Evolutionary conservation across 2,329 filamentous ascomycete genomes (phyloP).

Genomic region (Epichloe amarillans): DNA sequence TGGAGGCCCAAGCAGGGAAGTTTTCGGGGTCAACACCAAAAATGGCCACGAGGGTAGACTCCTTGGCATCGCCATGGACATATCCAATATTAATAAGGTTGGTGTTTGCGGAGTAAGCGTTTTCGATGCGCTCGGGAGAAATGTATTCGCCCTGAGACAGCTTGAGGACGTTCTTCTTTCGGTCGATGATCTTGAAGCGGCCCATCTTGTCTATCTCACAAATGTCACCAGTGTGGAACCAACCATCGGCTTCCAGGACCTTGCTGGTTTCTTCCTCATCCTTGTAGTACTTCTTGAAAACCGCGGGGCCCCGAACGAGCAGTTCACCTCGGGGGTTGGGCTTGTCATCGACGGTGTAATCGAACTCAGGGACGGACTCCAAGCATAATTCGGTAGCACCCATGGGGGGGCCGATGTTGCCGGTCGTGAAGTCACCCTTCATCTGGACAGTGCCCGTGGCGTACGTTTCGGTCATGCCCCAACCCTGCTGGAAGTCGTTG

Average conservation of each 20-base stretch:
- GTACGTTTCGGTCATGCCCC: conserved; percentile 89
- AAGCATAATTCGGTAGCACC: conserved; percentile 63
- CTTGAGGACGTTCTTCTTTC: conserved; percentile 98
- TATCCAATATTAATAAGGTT: conserved; percentile 69
- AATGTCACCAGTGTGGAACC: conserved; percentile 96
- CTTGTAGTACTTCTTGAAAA: conserved; percentile 83
- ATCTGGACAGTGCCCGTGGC: conserved; percentile 61
- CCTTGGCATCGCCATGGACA: conserved; percentile 77
- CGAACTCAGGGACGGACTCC: conserved; percentile 82
- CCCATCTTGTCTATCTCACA: conserved; percentile 72
- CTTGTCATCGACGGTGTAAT: conserved; percentile 78
- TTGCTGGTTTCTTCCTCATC: conserved; percentile 79
- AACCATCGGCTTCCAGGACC: conserved; percentile 72
- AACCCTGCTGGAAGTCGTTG: conserved; percentile 72
- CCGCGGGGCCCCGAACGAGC: conserved; percentile 62
- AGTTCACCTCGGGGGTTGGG: conserved; percentile 79
- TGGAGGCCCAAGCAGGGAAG: conserved; percentile 71
- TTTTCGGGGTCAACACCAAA: conserved; percentile 77
- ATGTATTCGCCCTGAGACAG: conserved; percentile 96
- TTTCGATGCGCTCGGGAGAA: conserved; percentile 92
- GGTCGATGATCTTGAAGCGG: conserved; percentile 86
- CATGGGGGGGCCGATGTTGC: conserved; percentile 70
- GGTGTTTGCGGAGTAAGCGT: conserved; percentile 74
- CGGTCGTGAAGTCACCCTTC: conserved; percentile 55
- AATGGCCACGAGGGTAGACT: conserved; percentile 71